phyloP scores from a whole-genome alignment of 805 yeast species.

The Candida quercuum region DNA sequence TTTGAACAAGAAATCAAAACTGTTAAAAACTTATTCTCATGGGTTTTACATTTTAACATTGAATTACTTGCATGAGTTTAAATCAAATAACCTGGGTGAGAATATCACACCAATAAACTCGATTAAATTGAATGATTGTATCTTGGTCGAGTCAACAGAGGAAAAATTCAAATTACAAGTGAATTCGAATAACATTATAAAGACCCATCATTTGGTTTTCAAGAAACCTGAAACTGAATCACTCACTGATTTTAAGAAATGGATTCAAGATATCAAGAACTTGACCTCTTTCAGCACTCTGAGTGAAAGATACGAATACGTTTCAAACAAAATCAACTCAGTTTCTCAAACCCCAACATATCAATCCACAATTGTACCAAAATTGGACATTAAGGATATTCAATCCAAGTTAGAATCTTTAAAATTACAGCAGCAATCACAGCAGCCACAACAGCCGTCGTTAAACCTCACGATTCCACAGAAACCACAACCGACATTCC shows the following conservation, averaged over 20 bases:
- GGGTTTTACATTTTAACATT: conserved; percentile 90
- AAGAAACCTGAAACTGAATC: conserved; percentile 59
- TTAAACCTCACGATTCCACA: not conserved
- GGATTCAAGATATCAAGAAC: conserved; percentile 61
- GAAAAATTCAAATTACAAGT: conserved; percentile 48
- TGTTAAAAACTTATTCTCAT: conserved; percentile 75
- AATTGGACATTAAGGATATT: not conserved
- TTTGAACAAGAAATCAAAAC: conserved; percentile 84
- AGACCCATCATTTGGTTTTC: conserved; percentile 88
- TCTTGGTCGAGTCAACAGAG: conserved; percentile 74
- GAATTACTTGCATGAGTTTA: conserved; percentile 83
- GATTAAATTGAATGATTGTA: conserved; percentile 68
- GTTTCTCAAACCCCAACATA: conserved; percentile 3
- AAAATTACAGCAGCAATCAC: not conserved
- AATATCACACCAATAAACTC: conserved; percentile 81
- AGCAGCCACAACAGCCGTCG: not conserved
- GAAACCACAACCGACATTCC: not conserved
- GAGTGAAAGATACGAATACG: conserved; percentile 14
- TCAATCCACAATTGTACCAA: conserved; percentile 2
- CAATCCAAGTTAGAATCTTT: not conserved
- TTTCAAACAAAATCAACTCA: conserved; percentile 3
- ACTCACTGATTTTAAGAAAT: conserved; percentile 70
- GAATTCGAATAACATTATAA: conserved; percentile 61
- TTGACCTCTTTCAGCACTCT: conserved; percentile 37
- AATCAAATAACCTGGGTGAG: conserved; percentile 68